Base-by-base conservation (phyloP, 441 rosid genomes). In the Gossypium laxum region DNA sequence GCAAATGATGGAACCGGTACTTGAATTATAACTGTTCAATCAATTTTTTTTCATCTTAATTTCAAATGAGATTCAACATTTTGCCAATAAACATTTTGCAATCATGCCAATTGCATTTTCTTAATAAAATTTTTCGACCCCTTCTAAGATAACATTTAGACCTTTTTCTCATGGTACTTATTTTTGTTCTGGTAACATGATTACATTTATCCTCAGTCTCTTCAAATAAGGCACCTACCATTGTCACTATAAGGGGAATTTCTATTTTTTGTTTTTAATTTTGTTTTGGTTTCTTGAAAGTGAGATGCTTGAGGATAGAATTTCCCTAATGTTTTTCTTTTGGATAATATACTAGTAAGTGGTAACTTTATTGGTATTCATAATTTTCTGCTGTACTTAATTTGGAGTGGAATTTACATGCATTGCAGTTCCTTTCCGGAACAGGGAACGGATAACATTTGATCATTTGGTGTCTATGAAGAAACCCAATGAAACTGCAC, bases 1-100 rank as follows among this genome's bases (percentile, higher is more conserved):
- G 93, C 96, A 78, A 92, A 85, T 80, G 93, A 90, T 85, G 96
- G 95, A 80, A 89, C 93, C 60, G 91, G 96, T 92, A 87, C 32
- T 24, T 15, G 54, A 55, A 65, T 69, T 67, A 8, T 59, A 55
- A 38, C 17, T 75, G 45, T 38, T 63, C 64, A 5, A 56, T 24
- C 48, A 17, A 67, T 18, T 48, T 21, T 7, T 64, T 65, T 55
- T 12, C 1, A n/a, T 26, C 45, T 43, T 43, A 30, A 17, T 1
- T 15, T 55, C 47, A 19, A 47, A 10, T 55, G 19, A n/a, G 18
- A 11, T 32, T 69, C 61, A 32, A 11, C 6, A 54, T 18, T 50
- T 64, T 5, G 15, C 30, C 12, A 0, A 69, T 32, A 30, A 54
- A 12, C 48, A 63, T 64, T 64, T 64, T 18, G 11, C 54, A 43